Base-by-base conservation (phyloP, 805 yeast genomes). In the Wilhelminamyces savonicus region DNA sequence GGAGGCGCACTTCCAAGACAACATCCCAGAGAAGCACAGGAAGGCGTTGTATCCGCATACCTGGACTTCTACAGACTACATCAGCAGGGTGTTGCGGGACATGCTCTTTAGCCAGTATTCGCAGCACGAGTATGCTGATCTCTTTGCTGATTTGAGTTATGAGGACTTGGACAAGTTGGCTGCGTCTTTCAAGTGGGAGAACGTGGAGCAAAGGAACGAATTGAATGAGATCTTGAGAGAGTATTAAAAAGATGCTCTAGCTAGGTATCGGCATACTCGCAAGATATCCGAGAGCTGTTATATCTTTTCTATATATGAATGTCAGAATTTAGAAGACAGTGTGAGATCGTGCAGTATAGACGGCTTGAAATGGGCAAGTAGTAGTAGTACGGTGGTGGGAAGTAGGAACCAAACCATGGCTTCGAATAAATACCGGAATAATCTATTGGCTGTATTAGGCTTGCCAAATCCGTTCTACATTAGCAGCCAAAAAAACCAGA, bases 131-230 rank as follows among this genome's bases (percentile, higher is more conserved):
- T 70, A 56, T 37, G 73, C 74, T 9, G 69, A 64, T 19, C 54
- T 57, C 19, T 64, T 63, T 34, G 58, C 46, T 20, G 69, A 51
- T 23, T 56, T 68, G 39, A 39, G 54, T 4, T 60, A 59, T 30
- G 71, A 67, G 20, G 71, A 69, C 20, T 50, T 70, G 33, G 75
- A 70, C 40, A 73, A 65, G 37, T 50, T 70, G 44, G 75, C 75
- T 18, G 70, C 66, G n/a, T 53, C 59, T 30, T 70, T 67, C 56
- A 68, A 68, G 48, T 57, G 70, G 34, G 74, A 69, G 43, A 69
- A 69, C 37, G 48, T 60, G 23, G 38, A 43, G 15, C 54, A 61
- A 46, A 55, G 75, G 36, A 66, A 63, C 19, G 59, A 54, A 36
- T 52, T 70, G 44, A 69, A 68, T 30, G 31, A 37, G 16, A 52